Evolutionary conservation across 768 basidiomycete species (phyloP).

Genomic region (Leccinum disarticulatum): DNA sequence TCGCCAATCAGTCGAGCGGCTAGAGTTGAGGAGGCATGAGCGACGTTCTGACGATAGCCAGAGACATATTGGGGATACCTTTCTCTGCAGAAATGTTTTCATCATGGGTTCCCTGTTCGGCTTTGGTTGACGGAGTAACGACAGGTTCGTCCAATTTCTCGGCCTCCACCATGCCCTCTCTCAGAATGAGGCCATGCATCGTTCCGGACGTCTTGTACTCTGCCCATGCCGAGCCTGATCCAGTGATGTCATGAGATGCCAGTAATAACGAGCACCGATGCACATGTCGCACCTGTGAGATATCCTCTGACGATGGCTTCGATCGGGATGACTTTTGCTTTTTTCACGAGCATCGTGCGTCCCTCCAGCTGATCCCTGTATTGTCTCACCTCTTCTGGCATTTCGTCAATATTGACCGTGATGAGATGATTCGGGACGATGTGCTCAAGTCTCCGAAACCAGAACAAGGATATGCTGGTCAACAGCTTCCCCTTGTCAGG

Average conservation of each 20-base stretch:
- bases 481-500: conserved; percentile 91
- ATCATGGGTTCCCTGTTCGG: conserved; percentile 90
- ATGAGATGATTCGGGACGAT: conserved; percentile 92
- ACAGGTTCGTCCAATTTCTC: conserved; percentile 78
- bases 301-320: conserved; percentile 98
- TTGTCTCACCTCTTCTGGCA: conserved; percentile 76
- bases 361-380: conserved; percentile 80
- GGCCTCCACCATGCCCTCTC: conserved; percentile 78
- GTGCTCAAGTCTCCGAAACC: conserved; percentile 81
- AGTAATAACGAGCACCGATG: background rate
- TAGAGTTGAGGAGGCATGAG: too few relatives aligned
- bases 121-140: conserved; percentile 97
- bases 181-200: conserved; percentile 81
- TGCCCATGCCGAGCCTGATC: conserved; percentile 87
- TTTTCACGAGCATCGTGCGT: conserved; percentile 87
- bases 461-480: conserved; percentile 89
- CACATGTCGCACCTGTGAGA: conserved; percentile 69
- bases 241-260: conserved; percentile 9
- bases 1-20: too few relatives aligned
- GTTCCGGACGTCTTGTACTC: conserved; percentile 90
- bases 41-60: background rate
- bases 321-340: conserved; percentile 84
- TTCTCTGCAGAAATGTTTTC: conserved; percentile 90
- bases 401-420: conserved; percentile 70
- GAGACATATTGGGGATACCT: conserved; percentile 42